These are phyloP conservation scores for Cryptosporidium ubiquitum DNA, from an alignment of 169 alveolate genomes.

Conservation along the genomic window DNA sequence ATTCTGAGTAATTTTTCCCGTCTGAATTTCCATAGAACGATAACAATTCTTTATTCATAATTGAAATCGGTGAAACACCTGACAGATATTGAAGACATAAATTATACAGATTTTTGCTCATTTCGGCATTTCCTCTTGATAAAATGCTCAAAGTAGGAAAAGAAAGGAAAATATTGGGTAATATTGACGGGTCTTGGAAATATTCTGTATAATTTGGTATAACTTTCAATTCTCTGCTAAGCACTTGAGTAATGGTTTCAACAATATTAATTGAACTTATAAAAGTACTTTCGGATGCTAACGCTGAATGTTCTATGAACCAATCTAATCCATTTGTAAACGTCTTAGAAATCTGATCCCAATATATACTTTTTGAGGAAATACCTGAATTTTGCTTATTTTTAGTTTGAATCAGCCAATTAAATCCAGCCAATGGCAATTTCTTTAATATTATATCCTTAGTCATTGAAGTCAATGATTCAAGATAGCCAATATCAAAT, in stretches of 20 bases:
- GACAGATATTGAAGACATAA: neutral
- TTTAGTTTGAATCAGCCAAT: neutral
- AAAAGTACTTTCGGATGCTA: conserved; percentile 25
- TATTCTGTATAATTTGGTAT: neutral
- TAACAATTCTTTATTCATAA: neutral
- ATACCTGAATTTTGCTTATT: conserved; percentile 1
- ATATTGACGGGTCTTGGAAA: conserved; percentile 35
- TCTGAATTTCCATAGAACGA: neutral
- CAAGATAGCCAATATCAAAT: neutral
- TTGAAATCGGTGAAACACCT: neutral
- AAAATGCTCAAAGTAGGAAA: neutral
- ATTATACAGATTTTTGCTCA: neutral
- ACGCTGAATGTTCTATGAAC: conserved; percentile 9
- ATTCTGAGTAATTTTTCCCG: neutral
- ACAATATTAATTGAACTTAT: conserved; percentile 3
- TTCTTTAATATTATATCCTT: conserved; percentile 3
- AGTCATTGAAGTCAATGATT: neutral
- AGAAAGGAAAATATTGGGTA: conserved; percentile 16
- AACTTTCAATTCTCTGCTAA: neutral
- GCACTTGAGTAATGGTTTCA: neutral
- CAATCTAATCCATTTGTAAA: conserved; percentile 69
- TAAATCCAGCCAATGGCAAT: conserved; percentile 21
- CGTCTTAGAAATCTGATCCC: conserved; percentile 26
- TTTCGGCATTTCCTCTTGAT: neutral
- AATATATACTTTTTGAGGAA: conserved; percentile 6